Percentiles rank a stretch among this genome's conserved stretches.
phyloP scores from a whole-genome alignment of 352 stramenopile species.

The Sclerospora graminicola region DNA sequence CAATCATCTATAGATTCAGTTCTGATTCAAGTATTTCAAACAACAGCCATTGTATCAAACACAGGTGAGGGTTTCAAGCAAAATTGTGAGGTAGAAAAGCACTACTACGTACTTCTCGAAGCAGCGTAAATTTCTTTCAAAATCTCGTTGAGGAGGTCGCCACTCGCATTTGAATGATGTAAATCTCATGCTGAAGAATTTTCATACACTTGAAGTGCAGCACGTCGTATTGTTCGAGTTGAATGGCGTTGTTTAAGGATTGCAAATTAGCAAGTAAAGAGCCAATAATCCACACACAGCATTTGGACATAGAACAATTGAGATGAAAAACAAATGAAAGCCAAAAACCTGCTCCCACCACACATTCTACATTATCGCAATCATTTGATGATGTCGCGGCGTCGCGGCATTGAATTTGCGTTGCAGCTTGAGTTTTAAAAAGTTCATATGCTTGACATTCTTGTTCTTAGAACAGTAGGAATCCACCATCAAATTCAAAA shows the following conservation, averaged over 20 bases:
- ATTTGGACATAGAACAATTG: conserved; percentile 56
- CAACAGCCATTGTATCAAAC: not conserved
- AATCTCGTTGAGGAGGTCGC: conserved; percentile 62
- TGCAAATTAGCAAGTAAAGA: too few species aligned
- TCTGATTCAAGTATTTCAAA: too few species aligned
- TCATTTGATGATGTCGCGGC: conserved; percentile 47
- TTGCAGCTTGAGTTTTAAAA: too few species aligned
- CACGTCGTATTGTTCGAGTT: too few species aligned
- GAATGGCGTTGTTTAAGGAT: too few species aligned
- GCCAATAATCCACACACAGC: conserved; percentile 49
- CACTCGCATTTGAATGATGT: too few species aligned
- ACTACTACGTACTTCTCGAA: conserved; percentile 22
- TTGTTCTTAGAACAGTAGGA: too few species aligned
- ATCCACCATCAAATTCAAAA: too few species aligned
- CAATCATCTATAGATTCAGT: conserved; percentile 38
- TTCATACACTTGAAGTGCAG: conserved; percentile 74
- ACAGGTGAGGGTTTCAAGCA: not conserved
- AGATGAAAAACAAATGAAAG: conserved; percentile 59
- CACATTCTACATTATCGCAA: conserved; percentile 44
- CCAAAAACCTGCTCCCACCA: conserved; percentile 80
- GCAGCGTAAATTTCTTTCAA: conserved; percentile 44
- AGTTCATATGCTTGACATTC: too few species aligned
- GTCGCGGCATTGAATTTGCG: too few species aligned
- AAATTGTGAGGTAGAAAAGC: too few species aligned
- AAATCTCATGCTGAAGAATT: too few species aligned